Evolutionary conservation across 2,329 filamentous ascomycete genomes (phyloP).

Genomic region (Diaporthe eres): DNA sequence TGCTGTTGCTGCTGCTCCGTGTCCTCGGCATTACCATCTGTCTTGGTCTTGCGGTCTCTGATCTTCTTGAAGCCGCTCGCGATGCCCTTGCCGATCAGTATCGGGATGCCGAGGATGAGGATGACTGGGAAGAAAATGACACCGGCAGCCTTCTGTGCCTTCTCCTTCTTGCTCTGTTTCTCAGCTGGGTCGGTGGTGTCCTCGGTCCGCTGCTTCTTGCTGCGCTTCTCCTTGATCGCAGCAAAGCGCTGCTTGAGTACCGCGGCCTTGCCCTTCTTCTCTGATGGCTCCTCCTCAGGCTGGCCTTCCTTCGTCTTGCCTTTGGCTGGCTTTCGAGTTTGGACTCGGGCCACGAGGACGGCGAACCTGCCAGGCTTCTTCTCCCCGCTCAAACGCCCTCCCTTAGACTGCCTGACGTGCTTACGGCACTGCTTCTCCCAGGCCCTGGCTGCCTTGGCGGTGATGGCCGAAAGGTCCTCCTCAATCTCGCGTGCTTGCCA

Average conservation of each 20-base stretch:
- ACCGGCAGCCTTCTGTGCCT: conserved; percentile 14
- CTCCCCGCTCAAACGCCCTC: neutral
- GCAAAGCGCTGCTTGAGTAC: conserved; percentile 19
- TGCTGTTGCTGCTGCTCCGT: neutral
- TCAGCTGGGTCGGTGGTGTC: neutral
- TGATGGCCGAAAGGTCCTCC: conserved; percentile 16
- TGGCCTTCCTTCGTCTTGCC: conserved; percentile 10
- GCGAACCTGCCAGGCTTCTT: conserved; percentile 23
- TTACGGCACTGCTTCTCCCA: conserved; percentile 37
- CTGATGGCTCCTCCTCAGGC: neutral
- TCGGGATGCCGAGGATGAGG: conserved; percentile 2
- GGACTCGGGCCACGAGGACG: conserved; percentile 10
- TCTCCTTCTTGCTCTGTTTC: conserved; percentile 25
- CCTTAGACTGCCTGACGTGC: conserved; percentile 3
- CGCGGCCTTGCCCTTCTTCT: neutral
- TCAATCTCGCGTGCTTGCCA: conserved; percentile 30
- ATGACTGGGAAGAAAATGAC: conserved; percentile 27
- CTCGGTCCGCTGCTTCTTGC: neutral
- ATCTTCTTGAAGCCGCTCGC: conserved; percentile 20
- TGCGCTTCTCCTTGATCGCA: conserved; percentile 7
- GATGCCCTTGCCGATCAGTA: conserved; percentile 28
- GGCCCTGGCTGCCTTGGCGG: conserved; percentile 34
- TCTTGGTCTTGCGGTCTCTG: conserved; percentile 20
- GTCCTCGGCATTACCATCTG: neutral
- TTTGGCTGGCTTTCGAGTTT: neutral